Evolutionary conservation across 176 grass and related monocot genomes (phyloP).

Genomic region (bread wheat (Triticum aestivum)): IWGSC_CS_RefSeq_v2.1 NC_057807.1:75945832-75946331

Average conservation of each 20-base stretch:
- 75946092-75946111: background rate
- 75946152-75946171: conserved; percentile 10
- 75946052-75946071: conserved; percentile 6
- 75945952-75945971: background rate
- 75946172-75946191: background rate
- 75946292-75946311: background rate
- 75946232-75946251: background rate
- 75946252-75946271: background rate
- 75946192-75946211: conserved; percentile 4
- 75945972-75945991: background rate
- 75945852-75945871: background rate
- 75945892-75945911: background rate
- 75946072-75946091: background rate
- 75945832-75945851: background rate
- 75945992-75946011: background rate
- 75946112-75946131: background rate
- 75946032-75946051: conserved; percentile 30
- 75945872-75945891: background rate
- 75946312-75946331: background rate
- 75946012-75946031: background rate
- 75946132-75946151: conserved; percentile 6
- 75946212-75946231: background rate
- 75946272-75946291: conserved; percentile 14
- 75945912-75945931: background rate
- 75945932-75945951: background rate